Base-by-base conservation (phyloP, 2,329 filamentous ascomycete genomes). In the Raffaelea albimanens region DNA sequence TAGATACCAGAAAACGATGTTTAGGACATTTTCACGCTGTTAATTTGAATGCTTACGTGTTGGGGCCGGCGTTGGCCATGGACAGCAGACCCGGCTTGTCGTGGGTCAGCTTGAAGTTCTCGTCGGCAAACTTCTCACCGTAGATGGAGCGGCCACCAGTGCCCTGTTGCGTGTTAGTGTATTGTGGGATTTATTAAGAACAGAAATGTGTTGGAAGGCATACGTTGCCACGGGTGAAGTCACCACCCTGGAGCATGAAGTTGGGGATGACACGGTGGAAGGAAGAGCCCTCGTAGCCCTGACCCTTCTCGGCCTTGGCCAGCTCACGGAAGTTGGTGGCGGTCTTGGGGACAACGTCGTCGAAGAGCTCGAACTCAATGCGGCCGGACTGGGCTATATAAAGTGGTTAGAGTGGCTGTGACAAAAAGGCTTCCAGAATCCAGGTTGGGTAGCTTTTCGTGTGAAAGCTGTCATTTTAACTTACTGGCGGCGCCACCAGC, bases 241-340 rank as follows among this genome's bases (percentile, higher is more conserved):
- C 88, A 78, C 88, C 88, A 67, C 88, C 89, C 79, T 95, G 89
- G 60, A 95, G 83, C 89, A 95, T 95, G 79, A 95, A 95, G 50
- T 87, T 68, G 59, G 85, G 85, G 70, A 95, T 95, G 70, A 95
- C 83, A 61, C 89, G 87, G 80, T 95, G 88, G 83, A 95, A 95
- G 57, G 78, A 76, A 59, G 87, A 93, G 64, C 80, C 81, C 67
- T 78, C 69, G 78, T 94, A 95, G 59, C 87, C 87, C 68, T 85
- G 83, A 63, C 86, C 87, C 72, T 87, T 80, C 75, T 86, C 78
- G 58, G 76, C 76, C 55, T 82, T 88, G 83, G 85, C 89, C 62
- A 93, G 85, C 66, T 81, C 80, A 58, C 78, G 79, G 82, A 94
- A 94, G 81, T 93, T 93, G 67, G 78, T 74, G 58, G 78, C 75